Evolutionary conservation across 2,329 filamentous ascomycete species (phyloP).

Genomic region (Hymenoscyphus fructigenus): DNA sequence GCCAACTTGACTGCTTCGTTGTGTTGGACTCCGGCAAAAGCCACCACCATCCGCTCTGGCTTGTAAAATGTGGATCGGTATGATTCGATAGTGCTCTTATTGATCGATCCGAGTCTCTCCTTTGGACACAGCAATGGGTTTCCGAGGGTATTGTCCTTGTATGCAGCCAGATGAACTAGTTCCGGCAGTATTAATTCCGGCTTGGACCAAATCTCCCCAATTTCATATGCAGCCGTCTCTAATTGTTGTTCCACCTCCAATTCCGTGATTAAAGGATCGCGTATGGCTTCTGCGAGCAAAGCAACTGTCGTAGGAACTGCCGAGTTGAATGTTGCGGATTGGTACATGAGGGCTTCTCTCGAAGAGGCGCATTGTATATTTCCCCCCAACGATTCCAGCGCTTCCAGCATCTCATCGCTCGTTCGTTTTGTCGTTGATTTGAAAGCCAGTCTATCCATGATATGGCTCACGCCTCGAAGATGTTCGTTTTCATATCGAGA

Average conservation of each 20-base stretch:
- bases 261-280: conserved; percentile 79
- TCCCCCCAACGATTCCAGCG: conserved; percentile 83
- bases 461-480: conserved; percentile 88
- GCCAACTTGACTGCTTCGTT: conserved; percentile 74
- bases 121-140: conserved; percentile 90
- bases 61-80: conserved; percentile 84
- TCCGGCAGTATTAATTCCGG: conserved; percentile 95
- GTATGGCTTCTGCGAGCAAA: conserved; percentile 89
- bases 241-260: conserved; percentile 85
- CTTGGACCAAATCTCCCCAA: conserved; percentile 96
- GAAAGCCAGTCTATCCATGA: conserved; percentile 93
- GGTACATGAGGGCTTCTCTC: conserved; percentile 96
- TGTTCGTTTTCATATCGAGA: conserved; percentile 88
- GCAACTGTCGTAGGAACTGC: conserved; percentile 80
- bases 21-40: conserved; percentile 90
- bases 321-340: conserved; percentile 95
- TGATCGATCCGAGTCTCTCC: conserved; percentile 75
- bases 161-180: conserved; percentile 91
- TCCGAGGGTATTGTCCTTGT: conserved; percentile 92
- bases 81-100: conserved; percentile 68
- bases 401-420: conserved; percentile 83
- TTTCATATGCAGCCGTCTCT: conserved; percentile 90
- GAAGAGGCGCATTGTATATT: conserved; percentile 98
- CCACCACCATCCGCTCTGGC: conserved; percentile 89
- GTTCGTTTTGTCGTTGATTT: conserved; percentile 75